Evolutionary conservation across 345 rosid species (phyloP).

Genomic region (Viola odorata): DNA sequence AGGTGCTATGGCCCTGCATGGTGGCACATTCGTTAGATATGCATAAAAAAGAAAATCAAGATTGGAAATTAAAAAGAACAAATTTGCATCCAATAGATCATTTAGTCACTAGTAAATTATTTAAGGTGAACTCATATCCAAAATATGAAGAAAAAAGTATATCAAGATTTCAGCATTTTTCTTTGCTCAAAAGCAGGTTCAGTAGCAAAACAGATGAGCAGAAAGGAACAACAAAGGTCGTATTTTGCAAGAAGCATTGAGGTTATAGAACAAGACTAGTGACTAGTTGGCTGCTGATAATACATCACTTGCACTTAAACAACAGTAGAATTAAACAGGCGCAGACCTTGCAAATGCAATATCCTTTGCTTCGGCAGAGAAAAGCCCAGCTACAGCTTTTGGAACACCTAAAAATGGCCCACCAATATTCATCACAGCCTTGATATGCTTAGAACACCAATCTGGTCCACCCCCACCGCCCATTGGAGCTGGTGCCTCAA

Average conservation of each 20-base stretch:
- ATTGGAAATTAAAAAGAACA: background rate
- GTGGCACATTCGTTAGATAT: too few species aligned
- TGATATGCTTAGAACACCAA: slow-evolving; percentile 94
- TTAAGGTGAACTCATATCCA: background rate
- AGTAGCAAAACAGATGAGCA: background rate
- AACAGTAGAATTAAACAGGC: background rate
- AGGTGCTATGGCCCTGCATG: slow-evolving; percentile 86
- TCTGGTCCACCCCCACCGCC: slow-evolving; percentile 96
- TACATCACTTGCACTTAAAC: too few species aligned
- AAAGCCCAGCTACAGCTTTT: slow-evolving; percentile 78
- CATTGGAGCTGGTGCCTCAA: slow-evolving; percentile 94
- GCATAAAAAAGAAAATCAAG: background rate
- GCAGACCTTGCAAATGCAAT: slow-evolving; percentile 86
- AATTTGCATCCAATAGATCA: too few species aligned
- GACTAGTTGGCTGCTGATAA: background rate
- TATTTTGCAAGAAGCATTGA: background rate
- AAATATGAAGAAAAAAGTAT: background rate
- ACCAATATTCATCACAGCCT: slow-evolving; percentile 88
- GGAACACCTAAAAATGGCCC: slow-evolving; percentile 97
- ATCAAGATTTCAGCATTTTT: too few species aligned
- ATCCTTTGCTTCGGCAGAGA: slow-evolving; percentile 94
- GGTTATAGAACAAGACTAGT: slow-evolving; percentile 1
- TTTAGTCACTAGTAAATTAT: too few species aligned
- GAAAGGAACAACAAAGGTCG: slow-evolving; percentile 3
- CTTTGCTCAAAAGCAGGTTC: background rate